Percentiles rank a stretch among this genome's conserved stretches.
phyloP scores from a whole-genome alignment of 1,284 basidiomycete genomes.

The Coniophora puteana region DNA sequence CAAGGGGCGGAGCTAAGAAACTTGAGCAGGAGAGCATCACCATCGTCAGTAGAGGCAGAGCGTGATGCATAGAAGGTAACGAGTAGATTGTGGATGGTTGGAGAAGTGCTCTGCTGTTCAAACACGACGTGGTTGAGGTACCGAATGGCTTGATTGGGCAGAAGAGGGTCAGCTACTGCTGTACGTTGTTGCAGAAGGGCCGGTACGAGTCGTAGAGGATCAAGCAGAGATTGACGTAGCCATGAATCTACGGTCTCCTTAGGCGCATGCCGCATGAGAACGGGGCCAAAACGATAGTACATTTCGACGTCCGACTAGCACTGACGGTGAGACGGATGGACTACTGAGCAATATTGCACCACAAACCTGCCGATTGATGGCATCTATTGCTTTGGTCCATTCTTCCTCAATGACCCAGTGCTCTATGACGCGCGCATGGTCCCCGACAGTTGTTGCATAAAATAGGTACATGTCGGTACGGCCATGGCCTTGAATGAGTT shows the following conservation, averaged over 20 bases:
- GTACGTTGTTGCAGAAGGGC: constrained; percentile 83
- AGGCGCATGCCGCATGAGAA: constrained; percentile 84
- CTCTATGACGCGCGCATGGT: constrained; percentile 84
- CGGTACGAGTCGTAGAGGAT: constrained; percentile 86
- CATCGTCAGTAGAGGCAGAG: constrained; percentile 36
- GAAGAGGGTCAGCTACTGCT: constrained; percentile 62
- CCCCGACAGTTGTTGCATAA: constrained; percentile 82
- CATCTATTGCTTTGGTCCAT: constrained; percentile 89
- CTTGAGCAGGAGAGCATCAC: constrained; percentile 79
- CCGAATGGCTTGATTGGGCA: constrained; percentile 81
- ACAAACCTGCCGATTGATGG: constrained; percentile 80
- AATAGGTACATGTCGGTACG: constrained; percentile 90
- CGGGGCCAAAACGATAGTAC: constrained; percentile 91
- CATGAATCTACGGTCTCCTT: constrained; percentile 91
- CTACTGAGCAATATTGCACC: constrained; percentile 6
- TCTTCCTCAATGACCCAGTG: constrained; percentile 91
- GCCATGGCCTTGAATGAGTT: constrained; percentile 91
- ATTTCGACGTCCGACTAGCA: constrained; percentile 80
- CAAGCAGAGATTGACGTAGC: constrained; percentile 77
- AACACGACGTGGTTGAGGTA: constrained; percentile 87
- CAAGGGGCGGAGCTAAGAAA: constrained; percentile 85
- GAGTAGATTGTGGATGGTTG: constrained; percentile 92
- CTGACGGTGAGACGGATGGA: constrained; percentile 1
- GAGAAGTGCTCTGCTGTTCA: constrained; percentile 73
- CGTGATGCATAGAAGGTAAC: constrained; percentile 80